Evolutionary conservation across 2,329 filamentous ascomycete species (phyloP).

Genomic region (Claviceps humidiphila): DNA sequence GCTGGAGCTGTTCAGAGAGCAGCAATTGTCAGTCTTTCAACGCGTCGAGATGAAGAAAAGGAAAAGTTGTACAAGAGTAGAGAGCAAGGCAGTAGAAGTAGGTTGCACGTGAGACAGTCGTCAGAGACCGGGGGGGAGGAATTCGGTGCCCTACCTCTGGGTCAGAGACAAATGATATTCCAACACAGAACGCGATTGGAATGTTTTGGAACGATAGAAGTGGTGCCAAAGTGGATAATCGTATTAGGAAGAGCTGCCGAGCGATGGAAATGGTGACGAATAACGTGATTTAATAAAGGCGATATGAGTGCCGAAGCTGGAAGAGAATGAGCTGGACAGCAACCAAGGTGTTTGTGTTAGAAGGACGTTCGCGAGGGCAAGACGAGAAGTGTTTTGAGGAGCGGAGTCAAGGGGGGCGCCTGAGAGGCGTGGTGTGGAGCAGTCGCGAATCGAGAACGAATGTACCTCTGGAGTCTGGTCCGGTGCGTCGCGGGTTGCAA

Average conservation of each 20-base stretch:
- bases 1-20: constrained; percentile 5
- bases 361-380: constrained; percentile 18
- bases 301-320: constrained; percentile 9
- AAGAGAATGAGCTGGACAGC: constrained; percentile 14
- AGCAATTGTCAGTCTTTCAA: constrained; percentile 8
- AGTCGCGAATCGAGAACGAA: constrained; percentile 9
- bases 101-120: constrained; percentile 17
- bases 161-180: constrained; percentile 18
- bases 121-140: constrained; percentile 12
- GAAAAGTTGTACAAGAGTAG: constrained; percentile 2
- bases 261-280: constrained; percentile 12
- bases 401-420: constrained; percentile 18
- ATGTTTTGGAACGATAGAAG: constrained; percentile 20
- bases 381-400: constrained; percentile 25
- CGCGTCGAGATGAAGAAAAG: constrained; percentile 8
- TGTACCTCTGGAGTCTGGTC: constrained; percentile 5
- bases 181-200: constrained; percentile 23
- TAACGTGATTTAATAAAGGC: constrained; percentile 8
- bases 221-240: constrained; percentile 15
- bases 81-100: constrained; percentile 8
- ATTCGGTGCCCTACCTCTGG: constrained; percentile 22
- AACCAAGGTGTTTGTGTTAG: constrained; percentile 22
- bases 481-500: constrained; percentile 6
- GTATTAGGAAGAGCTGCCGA: constrained; percentile 16
- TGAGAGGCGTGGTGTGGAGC: constrained; percentile 11